These are phyloP conservation scores for Neurospora hispaniola DNA, from an alignment of 495 filamentous ascomycete species.

Conservation along the genomic window DNA sequence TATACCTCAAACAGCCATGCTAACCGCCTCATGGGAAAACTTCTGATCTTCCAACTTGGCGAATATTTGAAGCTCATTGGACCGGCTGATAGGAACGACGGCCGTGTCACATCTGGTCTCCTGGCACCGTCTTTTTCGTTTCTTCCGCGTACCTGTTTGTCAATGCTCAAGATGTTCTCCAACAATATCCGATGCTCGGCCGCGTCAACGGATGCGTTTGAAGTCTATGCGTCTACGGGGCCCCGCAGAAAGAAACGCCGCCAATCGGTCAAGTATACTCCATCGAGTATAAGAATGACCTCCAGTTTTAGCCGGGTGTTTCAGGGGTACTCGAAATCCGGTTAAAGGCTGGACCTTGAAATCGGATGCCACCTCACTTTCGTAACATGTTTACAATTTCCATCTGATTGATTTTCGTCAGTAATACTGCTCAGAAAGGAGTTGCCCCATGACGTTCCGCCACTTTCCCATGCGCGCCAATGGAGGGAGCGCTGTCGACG, in stretches of 20 bases:
- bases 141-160: neutral
- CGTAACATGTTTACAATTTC: conserved; percentile 7
- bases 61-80: neutral
- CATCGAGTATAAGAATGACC: neutral
- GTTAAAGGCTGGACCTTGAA: conserved; percentile 4
- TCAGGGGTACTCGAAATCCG: neutral
- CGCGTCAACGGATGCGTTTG: neutral
- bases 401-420: neutral
- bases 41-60: neutral
- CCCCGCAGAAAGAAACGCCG: conserved; percentile 3
- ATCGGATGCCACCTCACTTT: conserved; percentile 2
- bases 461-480: conserved; percentile 6
- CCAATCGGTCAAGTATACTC: conserved; percentile 2
- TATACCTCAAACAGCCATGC: neutral
- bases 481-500: neutral
- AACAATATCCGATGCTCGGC: neutral
- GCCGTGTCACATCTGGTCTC: neutral
- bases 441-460: neutral
- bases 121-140: neutral
- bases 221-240: neutral
- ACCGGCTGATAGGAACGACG: neutral
- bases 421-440: neutral
- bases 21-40: neutral
- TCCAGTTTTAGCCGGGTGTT: conserved; percentile 7
- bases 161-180: neutral